These are phyloP conservation scores for Candida loeiensis DNA, from an alignment of 805 yeast genomes.

Conservation along the genomic window DNA sequence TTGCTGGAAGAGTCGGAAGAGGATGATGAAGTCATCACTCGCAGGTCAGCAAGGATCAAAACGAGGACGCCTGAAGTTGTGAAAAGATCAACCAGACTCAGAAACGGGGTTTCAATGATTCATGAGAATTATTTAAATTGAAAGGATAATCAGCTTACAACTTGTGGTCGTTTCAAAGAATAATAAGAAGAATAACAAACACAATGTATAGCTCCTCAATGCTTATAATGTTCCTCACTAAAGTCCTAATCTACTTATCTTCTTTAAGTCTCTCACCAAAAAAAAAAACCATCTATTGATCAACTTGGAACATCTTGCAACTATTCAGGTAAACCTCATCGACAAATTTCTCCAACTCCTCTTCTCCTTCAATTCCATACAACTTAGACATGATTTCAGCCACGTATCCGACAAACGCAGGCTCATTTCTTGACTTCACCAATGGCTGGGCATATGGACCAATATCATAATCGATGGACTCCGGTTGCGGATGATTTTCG, in stretches of 20 bases:
- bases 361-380: constrained; percentile 25
- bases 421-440: constrained; percentile 88
- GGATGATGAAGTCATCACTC: constrained; percentile 15
- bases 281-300: constrained; percentile 2
- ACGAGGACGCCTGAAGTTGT: constrained; percentile 8
- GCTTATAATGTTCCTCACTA: too few species aligned
- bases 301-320: constrained; percentile 26
- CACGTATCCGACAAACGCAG: constrained; percentile 77
- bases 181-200: too few species aligned
- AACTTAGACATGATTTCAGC: constrained; percentile 49
- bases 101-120: too few species aligned
- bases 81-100: not conserved
- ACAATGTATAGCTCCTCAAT: too few species aligned
- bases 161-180: not conserved
- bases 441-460: constrained; percentile 42
- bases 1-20: constrained; percentile 15
- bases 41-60: not conserved
- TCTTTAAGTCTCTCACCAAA: too few species aligned
- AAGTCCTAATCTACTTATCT: too few species aligned
- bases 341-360: constrained; percentile 29
- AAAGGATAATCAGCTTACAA: not conserved
- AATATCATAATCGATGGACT: constrained; percentile 10
- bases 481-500: constrained; percentile 11
- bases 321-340: constrained; percentile 36
- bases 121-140: too few species aligned